Conservation (phyloP, 192 early-diverging fungal genomes). For the Allomyces macrogynus region DNA sequence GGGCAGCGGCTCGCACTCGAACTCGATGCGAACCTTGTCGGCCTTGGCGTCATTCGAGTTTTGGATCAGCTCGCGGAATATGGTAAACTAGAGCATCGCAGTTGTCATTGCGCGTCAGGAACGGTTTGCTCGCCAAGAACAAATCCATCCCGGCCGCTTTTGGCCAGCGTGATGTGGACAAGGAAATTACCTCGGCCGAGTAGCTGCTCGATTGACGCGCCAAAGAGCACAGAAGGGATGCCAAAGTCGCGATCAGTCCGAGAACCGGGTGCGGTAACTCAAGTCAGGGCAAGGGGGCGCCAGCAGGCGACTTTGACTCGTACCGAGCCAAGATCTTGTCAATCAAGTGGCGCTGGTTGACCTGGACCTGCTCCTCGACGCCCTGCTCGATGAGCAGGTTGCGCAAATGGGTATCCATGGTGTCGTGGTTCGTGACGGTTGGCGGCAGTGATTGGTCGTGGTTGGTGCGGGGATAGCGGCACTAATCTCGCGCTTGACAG, state of each 20-base stretch:
- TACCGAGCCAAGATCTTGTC: slow-evolving; percentile 72
- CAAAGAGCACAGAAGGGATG: too few species aligned
- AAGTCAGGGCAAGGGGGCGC: slow-evolving; percentile 2
- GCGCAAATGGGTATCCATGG: not conserved
- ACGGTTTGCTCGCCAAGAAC: too few species aligned
- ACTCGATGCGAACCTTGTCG: slow-evolving; percentile 30
- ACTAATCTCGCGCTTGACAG: too few species aligned
- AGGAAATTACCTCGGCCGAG: slow-evolving; percentile 31
- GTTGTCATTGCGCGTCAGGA: too few species aligned
- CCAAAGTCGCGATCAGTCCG: too few species aligned
- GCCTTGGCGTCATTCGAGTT: slow-evolving; percentile 59
- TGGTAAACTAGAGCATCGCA: slow-evolving; percentile 25
- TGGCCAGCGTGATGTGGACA: not conserved
- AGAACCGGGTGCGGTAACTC: too few species aligned
- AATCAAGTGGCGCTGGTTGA: slow-evolving; percentile 77
- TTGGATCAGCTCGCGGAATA: slow-evolving; percentile 63
- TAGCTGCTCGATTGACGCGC: slow-evolving; percentile 22
- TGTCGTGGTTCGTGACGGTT: too few species aligned
- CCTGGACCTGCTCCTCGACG: slow-evolving; percentile 19
- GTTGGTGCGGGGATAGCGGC: too few species aligned
- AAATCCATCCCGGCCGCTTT: too few species aligned
- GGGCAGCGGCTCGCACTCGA: slow-evolving; percentile 25
- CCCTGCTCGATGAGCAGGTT: not conserved
- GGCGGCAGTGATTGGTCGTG: too few species aligned
- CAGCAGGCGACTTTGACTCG: not conserved